Base-by-base conservation (phyloP, 257 asterid genomes). In the Plantago elongata region DNA sequence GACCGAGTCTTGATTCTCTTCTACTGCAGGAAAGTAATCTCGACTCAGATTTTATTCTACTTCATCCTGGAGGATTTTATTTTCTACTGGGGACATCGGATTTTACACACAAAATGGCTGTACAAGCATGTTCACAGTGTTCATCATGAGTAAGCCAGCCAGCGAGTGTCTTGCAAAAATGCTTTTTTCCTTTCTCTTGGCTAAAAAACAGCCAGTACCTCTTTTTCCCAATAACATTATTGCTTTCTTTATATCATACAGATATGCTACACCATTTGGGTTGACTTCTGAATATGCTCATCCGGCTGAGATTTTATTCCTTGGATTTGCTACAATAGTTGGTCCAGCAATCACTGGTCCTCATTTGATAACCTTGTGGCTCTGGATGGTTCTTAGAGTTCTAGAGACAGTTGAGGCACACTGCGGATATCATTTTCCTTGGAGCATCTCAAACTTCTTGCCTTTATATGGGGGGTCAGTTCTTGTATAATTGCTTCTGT, bases 301-400 rank as follows among this genome's bases (percentile, higher is more conserved):
- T 79, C 96, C 97, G 59, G 97, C 95, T 70, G 99, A 92, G 81
- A 92, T 92, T 73, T 67, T 92, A 72, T 92, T 92, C 71, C 97
- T 89, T 71, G 97, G 99, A 47, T 92, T 92, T 77, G 97, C 99
- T 57, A 92, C 99, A 7, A 92, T 92, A 52, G 66, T 86, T 63
- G 98, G 98, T 67, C 98, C 98, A 57, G 95, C 97, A 70, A 84
- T 92, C 72, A 92, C 98, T 58, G 97, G 97, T 37, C 99, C 99
- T 55, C 99, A 92, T 83, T 72, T 92, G 76, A 78, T 88, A 69
- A 92, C 99, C 6, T 72, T 92, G 48, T 92, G 97, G 99, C 75
- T 89, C 45, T 92, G 99, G 99, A 89, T 89, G 99, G 82, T 80
- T 38, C 96, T 92, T 72, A 78, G 99, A 81, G 99, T 92, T 72